These are phyloP conservation scores for Kockovaella imperatae DNA, from an alignment of 768 basidiomycete genomes.

Conservation along the genomic window DNA sequence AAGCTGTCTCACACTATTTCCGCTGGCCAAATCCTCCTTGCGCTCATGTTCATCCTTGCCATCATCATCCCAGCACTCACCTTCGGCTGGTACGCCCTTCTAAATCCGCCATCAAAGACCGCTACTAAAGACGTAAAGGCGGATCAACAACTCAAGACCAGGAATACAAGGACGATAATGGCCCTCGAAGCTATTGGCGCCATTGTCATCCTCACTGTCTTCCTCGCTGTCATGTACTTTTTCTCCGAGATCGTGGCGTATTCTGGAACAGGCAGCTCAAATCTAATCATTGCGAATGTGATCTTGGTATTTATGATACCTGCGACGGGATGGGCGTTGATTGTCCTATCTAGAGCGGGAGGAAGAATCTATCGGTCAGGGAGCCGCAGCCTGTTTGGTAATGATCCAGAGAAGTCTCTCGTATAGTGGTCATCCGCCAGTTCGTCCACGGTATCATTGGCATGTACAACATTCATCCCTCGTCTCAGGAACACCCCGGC, in stretches of 20 bases:
- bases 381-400: too few relatives aligned
- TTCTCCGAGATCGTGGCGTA: background rate
- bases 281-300: background rate
- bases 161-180: background rate
- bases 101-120: background rate
- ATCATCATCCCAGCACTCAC: background rate
- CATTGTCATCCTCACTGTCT: background rate
- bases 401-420: too few relatives aligned
- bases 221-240: constrained; percentile 1
- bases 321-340: background rate
- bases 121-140: background rate
- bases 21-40: too few relatives aligned
- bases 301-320: constrained; percentile 1
- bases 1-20: too few relatives aligned
- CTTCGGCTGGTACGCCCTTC: background rate
- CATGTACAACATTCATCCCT: too few relatives aligned
- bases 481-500: too few relatives aligned
- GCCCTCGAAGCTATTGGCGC: background rate
- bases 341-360: background rate
- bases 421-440: too few relatives aligned
- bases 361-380: too few relatives aligned
- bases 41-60: background rate
- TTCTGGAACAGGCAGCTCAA: background rate
- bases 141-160: background rate
- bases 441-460: too few relatives aligned